Base-by-base conservation (phyloP, 2,329 filamentous ascomycete genomes). In the Huntiella abstrusa region DNA sequence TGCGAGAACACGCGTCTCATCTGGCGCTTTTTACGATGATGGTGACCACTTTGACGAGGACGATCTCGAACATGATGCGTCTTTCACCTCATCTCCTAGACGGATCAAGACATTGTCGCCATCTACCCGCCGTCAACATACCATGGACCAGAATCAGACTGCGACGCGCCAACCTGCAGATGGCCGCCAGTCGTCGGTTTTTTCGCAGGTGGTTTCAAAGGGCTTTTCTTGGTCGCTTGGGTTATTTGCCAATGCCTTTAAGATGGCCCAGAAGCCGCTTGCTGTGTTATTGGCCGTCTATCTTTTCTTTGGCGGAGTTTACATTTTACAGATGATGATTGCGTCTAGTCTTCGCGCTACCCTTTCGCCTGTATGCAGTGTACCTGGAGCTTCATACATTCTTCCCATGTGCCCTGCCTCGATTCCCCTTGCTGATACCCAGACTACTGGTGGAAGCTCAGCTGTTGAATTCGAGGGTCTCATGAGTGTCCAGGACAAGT, bases 401-500 rank as follows among this genome's bases (percentile, higher is more conserved):
- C 10, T 28, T 7, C 54, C 54, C 43, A 50, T 51, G 35, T 55
- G 53, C 41, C 53, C 52, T 53, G 50, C 34, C 22, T 45, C 33
- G 32, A 55, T 49, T 52, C 7, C 38, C 5, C 58, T 38, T 49
- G 22, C 15, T 7, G n/a, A 37, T 2, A 35, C 33, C n/a, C 57
- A 53, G 52, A 59, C 47, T 10, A 52, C 53, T 3, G 55, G 52
- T 34, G 46, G 50, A 33, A 49, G 54, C 40, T 51, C 54, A 16
- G 59, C 59, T 4, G 64, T 78, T 39, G 77, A 86, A 54, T 88
- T 88, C 53, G 77, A 84, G 52, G 72, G 78, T 41, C 68, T 92
- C 16, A 80, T 91, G 66, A 68, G 68, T 13, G 73, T 81, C 1
- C 83, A 92, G 59, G 66, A 72, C n/a, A 70, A 77, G 22, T 85